Percentiles rank a stretch among this genome's conserved stretches.
Conservation (phyloP, 768 basidiomycete genomes). For the Favolaschia claudopus region DNA sequence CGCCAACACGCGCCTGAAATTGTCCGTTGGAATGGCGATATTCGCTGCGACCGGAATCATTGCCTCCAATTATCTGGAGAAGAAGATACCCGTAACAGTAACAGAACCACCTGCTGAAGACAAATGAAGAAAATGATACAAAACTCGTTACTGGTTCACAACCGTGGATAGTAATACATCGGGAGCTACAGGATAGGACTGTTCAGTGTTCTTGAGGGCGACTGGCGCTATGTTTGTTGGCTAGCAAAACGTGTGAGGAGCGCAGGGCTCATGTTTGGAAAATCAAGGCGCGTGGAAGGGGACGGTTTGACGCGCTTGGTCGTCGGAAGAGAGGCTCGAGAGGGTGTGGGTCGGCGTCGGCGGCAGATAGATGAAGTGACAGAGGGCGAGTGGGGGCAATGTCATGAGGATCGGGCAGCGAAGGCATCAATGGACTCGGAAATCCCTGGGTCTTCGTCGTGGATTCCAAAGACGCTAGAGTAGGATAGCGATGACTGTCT, state of each 20-base stretch:
- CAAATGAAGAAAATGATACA: constrained; percentile 19
- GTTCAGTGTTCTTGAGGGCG: too few species aligned
- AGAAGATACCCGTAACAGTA: constrained; percentile 39
- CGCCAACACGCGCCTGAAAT: constrained; percentile 56
- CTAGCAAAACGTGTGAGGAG: too few species aligned
- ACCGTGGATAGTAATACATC: too few species aligned
- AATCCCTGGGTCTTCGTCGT: constrained; percentile 38
- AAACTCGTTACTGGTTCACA: constrained; percentile 4
- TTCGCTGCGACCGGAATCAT: constrained; percentile 56
- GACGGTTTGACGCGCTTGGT: constrained; percentile 34
- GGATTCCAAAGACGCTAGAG: constrained; percentile 48
- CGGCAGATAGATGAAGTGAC: constrained; percentile 31
- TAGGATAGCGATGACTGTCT: constrained; percentile 57
- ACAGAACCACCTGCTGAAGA: constrained; percentile 13
- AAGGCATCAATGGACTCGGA: constrained; percentile 14
- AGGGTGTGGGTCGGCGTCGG: constrained; percentile 43
- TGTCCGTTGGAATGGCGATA: constrained; percentile 57
- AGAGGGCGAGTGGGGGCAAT: constrained; percentile 23
- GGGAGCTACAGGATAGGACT: too few species aligned
- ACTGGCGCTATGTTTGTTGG: too few species aligned
- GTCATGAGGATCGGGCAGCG: constrained; percentile 26
- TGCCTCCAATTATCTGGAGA: constrained; percentile 61
- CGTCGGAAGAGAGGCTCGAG: constrained; percentile 44
- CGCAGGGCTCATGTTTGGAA: not conserved
- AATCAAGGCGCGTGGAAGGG: constrained; percentile 1